Evolutionary conservation across 2,329 filamentous ascomycete species (phyloP), one percentile per base, ranked within the genome.

Genomic region (Aspergillus pseudonomiae): DNA sequence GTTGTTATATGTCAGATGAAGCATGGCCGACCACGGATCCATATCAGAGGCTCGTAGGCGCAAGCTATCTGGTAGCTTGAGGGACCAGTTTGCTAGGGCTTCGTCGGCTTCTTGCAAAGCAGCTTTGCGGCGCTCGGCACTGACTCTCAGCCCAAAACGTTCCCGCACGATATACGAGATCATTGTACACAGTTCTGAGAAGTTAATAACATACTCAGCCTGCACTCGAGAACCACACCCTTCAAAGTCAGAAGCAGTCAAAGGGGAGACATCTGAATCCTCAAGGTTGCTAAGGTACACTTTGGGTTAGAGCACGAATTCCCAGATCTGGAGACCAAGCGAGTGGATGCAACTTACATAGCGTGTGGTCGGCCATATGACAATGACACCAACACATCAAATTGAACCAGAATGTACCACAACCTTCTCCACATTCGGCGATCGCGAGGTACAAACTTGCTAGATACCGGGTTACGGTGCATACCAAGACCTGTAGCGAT

Each of bases 401-500:
- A 80, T 61, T 81, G 79, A 24, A 81, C 76, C 57, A 81, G 59
- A 36, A 81, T 80, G 67, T 78, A 80, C 79, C 79, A 81, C 6
- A 79, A 70, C 63, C 79, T 71, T 59, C 79, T 74, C 78, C 78
- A 81, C 74, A 80, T 79, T 30, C 79, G 75, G 48, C 78, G 74
- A 63, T 81, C 78, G n/a, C 73, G 70, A 32, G 76, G 72, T 16
- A 78, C 75, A 66, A 81, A 79, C 30, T 75, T 75, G 62, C 77
- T 79, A 6, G 77, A 75, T 7, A 78, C 73, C 1, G 78, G 74
- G 65, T 81, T 79, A 30, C 79, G 78, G 68, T 81, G 84, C 82
- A 86, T 85, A n/a, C 84, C 84, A 59, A 86, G 73, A 0, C 84
- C 84, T 0, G 83, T 80, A 2, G 84, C 84, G 39, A 82, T 84